Base-by-base conservation (phyloP, 495 filamentous ascomycete species). In the Hypoxylon cercidicola region DNA sequence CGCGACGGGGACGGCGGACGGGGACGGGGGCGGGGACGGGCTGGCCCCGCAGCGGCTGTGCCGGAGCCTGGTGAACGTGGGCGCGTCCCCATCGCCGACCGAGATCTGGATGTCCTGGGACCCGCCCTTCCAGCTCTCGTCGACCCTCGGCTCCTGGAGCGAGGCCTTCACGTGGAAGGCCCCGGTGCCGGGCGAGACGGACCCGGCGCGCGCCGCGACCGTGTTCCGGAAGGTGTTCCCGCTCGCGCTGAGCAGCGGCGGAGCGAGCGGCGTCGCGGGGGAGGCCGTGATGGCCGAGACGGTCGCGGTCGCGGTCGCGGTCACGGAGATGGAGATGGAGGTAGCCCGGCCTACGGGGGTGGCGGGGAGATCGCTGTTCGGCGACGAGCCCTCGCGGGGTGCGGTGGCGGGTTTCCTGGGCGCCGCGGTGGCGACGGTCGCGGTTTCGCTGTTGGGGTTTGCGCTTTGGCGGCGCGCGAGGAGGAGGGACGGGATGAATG, bases 191-290 rank as follows among this genome's bases (percentile, higher is more conserved):
- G 43, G 7, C 19, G 57, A 67, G 48, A 11, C 48, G n/a, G 63
- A 66, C 37, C 58, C 56, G 9, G 32, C 40, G 23, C 30, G 39
- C 12, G 67, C 64, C 12, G 52, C 56, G 11, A 62, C 51, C 0
- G 47, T 70, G 11, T 59, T 47, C 28, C 43, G 60, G 11, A 66
- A 62, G 57, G 67, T 70, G 34, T 68, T 62, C 4, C 64, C 59
- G 47, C 46, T 62, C 6, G 64, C 50, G 37, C 6, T 64, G 46
- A 56, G 43, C 3, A 43, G 39, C n/a, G 39, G 39, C n/a, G n/a
- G n/a, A n/a, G 39, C 23, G 13, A 10, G 37, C 11, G 20, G 20
- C 15, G 35, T 11, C 12, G 13, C 49, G 1, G 28, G 35, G 28
- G 35, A 23, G 3, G 20, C 34, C 10, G 49, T 52, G 10, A 15